Percentiles rank a stretch among this genome's conserved stretches.
Evolutionary conservation across 371 early-diverging fungal species (phyloP).

Genomic region (Globomyces sp.): DNA sequence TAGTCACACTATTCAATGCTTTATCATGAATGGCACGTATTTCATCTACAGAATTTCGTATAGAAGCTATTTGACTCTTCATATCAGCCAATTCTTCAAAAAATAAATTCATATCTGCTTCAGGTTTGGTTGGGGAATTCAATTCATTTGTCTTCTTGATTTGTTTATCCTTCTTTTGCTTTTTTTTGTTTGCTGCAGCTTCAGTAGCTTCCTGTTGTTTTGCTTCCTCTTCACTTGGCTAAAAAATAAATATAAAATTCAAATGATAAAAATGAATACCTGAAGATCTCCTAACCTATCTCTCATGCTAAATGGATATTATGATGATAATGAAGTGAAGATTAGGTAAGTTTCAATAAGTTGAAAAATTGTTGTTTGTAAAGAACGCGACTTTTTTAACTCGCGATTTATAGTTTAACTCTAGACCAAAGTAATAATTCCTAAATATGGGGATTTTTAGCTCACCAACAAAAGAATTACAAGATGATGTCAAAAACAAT

Average conservation of each 20-base stretch:
- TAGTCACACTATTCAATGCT: slow-evolving; percentile 23
- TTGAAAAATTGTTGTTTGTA: no score
- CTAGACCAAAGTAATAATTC: no score
- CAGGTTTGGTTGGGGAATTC: slow-evolving; percentile 7
- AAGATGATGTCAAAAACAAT: background rate
- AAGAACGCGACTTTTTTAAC: no score
- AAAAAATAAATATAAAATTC: no score
- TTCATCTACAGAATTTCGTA: slow-evolving; percentile 17
- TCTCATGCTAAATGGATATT: background rate
- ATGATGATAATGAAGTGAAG: no score
- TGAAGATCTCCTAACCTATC: background rate
- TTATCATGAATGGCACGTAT: slow-evolving; percentile 20
- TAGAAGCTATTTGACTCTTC: slow-evolving; percentile 13
- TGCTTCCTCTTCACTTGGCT: no score
- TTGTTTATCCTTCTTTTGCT: slow-evolving; percentile 16
- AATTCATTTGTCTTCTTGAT: background rate
- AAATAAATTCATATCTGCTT: slow-evolving; percentile 17
- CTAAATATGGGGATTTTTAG: no score
- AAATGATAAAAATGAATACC: background rate
- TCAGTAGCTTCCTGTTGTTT: slow-evolving; percentile 5
- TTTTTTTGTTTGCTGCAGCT: slow-evolving; percentile 13
- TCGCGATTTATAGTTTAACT: no score
- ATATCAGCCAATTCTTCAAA: slow-evolving; percentile 24
- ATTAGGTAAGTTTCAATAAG: no score
- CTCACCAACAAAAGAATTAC: no score